These are phyloP conservation scores for Solanum dulcamara DNA, from an alignment of 257 asterid genomes.

Conservation along the genomic window DNA sequence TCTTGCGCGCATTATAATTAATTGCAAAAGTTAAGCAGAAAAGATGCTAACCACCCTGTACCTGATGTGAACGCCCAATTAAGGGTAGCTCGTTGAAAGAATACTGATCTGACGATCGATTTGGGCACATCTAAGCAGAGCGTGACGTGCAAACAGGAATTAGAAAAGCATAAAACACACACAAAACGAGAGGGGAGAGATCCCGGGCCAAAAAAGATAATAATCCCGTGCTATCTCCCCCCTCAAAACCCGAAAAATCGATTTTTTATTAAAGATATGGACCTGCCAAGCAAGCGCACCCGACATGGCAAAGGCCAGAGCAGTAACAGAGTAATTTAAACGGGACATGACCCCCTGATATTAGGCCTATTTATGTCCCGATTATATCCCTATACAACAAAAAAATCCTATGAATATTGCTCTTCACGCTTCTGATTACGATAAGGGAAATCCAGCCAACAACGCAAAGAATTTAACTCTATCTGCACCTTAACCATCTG, in stretches of 20 bases:
- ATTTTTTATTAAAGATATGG: not conserved
- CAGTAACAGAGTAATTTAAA: not conserved
- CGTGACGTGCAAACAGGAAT: not conserved
- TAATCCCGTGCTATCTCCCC: slow-evolving; percentile 17
- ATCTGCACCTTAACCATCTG: not conserved
- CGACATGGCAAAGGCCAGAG: slow-evolving; percentile 25
- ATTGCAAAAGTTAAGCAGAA: not conserved
- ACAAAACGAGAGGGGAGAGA: not conserved
- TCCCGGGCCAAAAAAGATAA: not conserved
- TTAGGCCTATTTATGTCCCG: not conserved
- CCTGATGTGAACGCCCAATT: not conserved
- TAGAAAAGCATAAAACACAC: not conserved
- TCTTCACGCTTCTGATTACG: not conserved
- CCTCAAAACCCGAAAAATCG: not conserved
- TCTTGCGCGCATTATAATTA: not conserved
- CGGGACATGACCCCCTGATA: not conserved
- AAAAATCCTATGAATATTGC: not conserved
- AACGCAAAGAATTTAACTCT: not conserved
- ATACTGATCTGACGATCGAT: not conserved
- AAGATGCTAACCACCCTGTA: not conserved
- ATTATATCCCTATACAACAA: not conserved
- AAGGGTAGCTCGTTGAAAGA: not conserved
- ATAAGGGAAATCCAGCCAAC: not conserved
- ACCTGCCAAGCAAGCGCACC: slow-evolving; percentile 43
- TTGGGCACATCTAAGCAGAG: not conserved